Evolutionary conservation across 352 stramenopile species (phyloP).

Genomic region (Phytophthora cryptogea): DNA sequence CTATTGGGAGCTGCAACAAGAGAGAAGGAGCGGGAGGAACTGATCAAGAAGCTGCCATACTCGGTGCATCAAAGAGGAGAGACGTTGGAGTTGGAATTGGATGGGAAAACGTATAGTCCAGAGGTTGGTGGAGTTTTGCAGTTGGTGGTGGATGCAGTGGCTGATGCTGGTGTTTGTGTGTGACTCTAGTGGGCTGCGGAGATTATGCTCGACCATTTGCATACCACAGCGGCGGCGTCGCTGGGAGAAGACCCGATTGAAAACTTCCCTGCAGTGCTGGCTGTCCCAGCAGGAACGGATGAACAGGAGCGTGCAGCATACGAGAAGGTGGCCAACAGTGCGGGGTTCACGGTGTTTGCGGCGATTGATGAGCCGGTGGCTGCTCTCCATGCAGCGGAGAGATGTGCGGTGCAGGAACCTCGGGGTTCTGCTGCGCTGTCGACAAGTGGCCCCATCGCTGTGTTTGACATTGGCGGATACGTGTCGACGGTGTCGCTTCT

Average conservation of each 20-base stretch:
- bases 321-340: conserved; percentile 54
- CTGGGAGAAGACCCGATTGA: conserved; percentile 46
- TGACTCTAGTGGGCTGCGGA: conserved; percentile 54
- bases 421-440: conserved; percentile 24
- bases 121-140: conserved; percentile 38
- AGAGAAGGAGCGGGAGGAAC: conserved; percentile 27
- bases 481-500: conserved; percentile 59
- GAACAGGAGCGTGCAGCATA: conserved; percentile 41
- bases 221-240: conserved; percentile 46
- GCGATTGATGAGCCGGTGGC: conserved; percentile 69
- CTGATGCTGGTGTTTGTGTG: conserved; percentile 4
- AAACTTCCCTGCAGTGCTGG: conserved; percentile 53
- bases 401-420: conserved; percentile 39
- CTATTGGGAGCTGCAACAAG: conserved; percentile 38
- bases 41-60: conserved; percentile 53
- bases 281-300: conserved; percentile 44
- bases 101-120: conserved; percentile 60
- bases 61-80: conserved; percentile 30
- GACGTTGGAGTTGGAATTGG: conserved; percentile 42
- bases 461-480: conserved; percentile 78
- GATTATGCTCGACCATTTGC: conserved; percentile 63
- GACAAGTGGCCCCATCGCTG: conserved; percentile 41
- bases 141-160: background rate
- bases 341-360: conserved; percentile 61
- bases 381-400: conserved; percentile 58